Evolutionary conservation across 1,139 yeast genomes (phyloP), one percentile per base, ranked within the genome.

Genomic region (Hansenula sp.): DNA sequence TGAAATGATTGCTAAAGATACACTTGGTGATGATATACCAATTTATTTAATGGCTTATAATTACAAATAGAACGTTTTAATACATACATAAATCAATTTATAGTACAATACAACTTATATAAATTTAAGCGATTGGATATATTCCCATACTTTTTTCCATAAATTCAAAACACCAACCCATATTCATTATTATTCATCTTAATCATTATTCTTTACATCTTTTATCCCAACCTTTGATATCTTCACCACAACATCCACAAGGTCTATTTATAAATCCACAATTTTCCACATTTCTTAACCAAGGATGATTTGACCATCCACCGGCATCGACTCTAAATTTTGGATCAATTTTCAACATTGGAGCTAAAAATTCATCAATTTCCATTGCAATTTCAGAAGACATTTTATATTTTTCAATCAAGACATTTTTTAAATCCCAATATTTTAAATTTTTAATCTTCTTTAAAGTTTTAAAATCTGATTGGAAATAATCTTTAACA

Each of bases 281-380:
- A 18, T 41, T 42, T 11, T 44, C 27, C 4, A 43, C 47, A 18
- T 44, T 42, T 9, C 58, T 69, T 37, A 88, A 67, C 95, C 95
- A 88, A n/a, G 77, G 76, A 58, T 86, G 94, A 52, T 82, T 81
- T 13, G 84, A 72, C 79, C 82, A 76, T 29, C 88, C 90, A 27
- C 93, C 95, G 15, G 91, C 91, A 66, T 82, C 95, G 18, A 87
- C 88, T 43, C 96, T 71, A 34, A 65, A 57, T 51, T 73, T 80
- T 1, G 96, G 96, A 57, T 79, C 82, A 25, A 85, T 63, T 13
- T 74, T 66, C 38, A 89, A 70, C 93, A 89, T 84, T 17, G 95
- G 93, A 43, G 73, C 61, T 49, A 89, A 66, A 54, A 89, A 86
- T 49, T 75, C 80, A 35, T 84, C 60, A 49, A 88, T 67, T 54